phyloP scores from a whole-genome alignment of 352 stramenopile species.

The Peronospora tabacina region DNA sequence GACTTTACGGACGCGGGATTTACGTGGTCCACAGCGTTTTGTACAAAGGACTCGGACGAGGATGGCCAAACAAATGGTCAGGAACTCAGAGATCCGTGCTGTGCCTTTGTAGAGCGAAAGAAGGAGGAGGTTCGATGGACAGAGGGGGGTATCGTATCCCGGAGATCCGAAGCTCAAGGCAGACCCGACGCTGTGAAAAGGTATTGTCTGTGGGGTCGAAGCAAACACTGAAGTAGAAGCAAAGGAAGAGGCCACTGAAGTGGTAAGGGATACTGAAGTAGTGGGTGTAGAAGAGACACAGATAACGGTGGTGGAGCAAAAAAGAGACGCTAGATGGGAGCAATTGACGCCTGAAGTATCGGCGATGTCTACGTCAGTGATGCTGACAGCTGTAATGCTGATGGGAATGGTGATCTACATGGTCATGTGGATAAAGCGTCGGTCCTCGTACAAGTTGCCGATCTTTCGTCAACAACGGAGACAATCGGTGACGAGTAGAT shows the following conservation, averaged over 20 bases:
- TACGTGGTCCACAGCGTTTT: conserved; percentile 41
- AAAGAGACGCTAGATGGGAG: neutral
- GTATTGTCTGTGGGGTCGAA: conserved; percentile 21
- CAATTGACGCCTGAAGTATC: conserved; percentile 2
- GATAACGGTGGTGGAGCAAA: neutral
- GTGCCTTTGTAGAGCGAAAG: conserved; percentile 38
- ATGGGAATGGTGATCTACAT: conserved; percentile 17
- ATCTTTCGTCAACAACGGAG: conserved; percentile 19
- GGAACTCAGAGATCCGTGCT: conserved; percentile 81
- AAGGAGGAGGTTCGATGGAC: conserved; percentile 22
- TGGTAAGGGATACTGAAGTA: neutral
- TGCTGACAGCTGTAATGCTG: conserved; percentile 17
- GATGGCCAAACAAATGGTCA: conserved; percentile 80
- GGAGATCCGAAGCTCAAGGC: conserved; percentile 23
- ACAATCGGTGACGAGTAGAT: no score
- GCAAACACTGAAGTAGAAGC: conserved; percentile 1
- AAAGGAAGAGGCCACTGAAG: neutral
- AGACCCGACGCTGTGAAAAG: conserved; percentile 28
- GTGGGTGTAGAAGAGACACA: conserved; percentile 1
- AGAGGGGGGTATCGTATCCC: conserved; percentile 29
- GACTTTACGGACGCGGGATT: conserved; percentile 6
- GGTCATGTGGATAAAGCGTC: conserved; percentile 7
- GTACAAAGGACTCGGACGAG: conserved; percentile 65
- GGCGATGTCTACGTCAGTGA: conserved; percentile 17
- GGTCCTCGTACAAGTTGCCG: conserved; percentile 10